Percentiles rank a stretch among this genome's conserved stretches.
Conservation (phyloP, 371 early-diverging fungal genomes). For the Actinomortierella wolfii region DNA sequence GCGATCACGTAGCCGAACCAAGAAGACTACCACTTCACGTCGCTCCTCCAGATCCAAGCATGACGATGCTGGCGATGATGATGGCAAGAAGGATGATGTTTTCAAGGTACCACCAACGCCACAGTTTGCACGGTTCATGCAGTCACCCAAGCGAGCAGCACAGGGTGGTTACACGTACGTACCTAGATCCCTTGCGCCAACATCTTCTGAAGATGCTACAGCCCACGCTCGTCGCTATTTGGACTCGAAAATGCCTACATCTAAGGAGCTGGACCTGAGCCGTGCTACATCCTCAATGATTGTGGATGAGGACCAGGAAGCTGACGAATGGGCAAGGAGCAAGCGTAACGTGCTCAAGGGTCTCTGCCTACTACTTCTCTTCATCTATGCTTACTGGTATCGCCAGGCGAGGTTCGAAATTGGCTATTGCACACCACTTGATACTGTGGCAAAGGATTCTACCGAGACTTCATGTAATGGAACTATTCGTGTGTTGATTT, state of each 20-base stretch:
- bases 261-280: too few species aligned
- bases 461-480: not conserved
- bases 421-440: constrained; percentile 22
- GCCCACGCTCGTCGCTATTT: too few species aligned
- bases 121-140: constrained; percentile 40
- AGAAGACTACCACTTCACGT: constrained; percentile 9
- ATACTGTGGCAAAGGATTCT: not conserved
- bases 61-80: constrained; percentile 6
- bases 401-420: constrained; percentile 26
- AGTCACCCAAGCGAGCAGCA: constrained; percentile 2
- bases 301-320: too few species aligned
- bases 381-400: constrained; percentile 34
- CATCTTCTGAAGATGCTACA: too few species aligned
- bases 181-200: too few species aligned
- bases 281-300: too few species aligned
- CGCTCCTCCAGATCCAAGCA: not conserved
- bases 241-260: too few species aligned
- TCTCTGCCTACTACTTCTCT: constrained; percentile 7
- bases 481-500: too few species aligned
- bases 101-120: constrained; percentile 32
- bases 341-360: too few species aligned
- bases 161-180: too few species aligned
- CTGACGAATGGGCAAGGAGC: too few species aligned
- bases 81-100: constrained; percentile 8
- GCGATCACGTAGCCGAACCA: constrained; percentile 25